Evolutionary conservation across 495 filamentous ascomycete genomes (phyloP).

Genomic region (Bathelium albidoporum): DNA sequence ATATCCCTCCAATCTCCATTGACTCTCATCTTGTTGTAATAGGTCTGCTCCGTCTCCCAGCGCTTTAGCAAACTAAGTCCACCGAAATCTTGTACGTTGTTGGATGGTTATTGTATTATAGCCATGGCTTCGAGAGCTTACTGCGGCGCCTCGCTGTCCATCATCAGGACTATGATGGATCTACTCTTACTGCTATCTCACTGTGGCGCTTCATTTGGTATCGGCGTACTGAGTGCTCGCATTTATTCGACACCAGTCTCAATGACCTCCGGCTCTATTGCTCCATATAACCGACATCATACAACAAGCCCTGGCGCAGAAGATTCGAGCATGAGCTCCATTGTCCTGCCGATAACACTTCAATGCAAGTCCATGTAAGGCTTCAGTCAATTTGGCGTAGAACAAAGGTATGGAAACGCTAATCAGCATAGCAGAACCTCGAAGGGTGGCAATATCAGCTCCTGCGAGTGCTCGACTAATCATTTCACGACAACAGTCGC

Average conservation of each 20-base stretch:
- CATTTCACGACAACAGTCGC: neutral
- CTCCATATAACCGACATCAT: neutral
- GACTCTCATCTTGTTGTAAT: neutral
- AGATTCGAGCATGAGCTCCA: neutral
- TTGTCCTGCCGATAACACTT: neutral
- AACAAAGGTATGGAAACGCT: neutral
- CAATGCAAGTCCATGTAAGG: neutral
- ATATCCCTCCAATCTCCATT: too few species aligned
- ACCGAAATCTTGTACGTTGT: too few species aligned
- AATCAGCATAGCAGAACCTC: neutral
- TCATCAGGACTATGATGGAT: neutral
- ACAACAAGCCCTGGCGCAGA: neutral
- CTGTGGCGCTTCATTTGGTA: neutral
- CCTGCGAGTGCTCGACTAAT: neutral
- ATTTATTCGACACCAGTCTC: neutral
- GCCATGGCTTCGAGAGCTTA: neutral
- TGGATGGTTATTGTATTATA: neutral
- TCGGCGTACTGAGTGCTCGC: neutral
- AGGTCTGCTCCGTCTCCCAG: neutral
- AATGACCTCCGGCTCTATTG: neutral
- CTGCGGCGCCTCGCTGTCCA: neutral
- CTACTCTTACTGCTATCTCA: neutral
- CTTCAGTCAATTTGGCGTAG: too few species aligned
- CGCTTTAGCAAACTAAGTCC: neutral
- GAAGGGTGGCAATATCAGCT: neutral